Evolutionary conservation across 2,329 filamentous ascomycete species (phyloP).

Genomic region (Stemphylium vesicarium): DNA sequence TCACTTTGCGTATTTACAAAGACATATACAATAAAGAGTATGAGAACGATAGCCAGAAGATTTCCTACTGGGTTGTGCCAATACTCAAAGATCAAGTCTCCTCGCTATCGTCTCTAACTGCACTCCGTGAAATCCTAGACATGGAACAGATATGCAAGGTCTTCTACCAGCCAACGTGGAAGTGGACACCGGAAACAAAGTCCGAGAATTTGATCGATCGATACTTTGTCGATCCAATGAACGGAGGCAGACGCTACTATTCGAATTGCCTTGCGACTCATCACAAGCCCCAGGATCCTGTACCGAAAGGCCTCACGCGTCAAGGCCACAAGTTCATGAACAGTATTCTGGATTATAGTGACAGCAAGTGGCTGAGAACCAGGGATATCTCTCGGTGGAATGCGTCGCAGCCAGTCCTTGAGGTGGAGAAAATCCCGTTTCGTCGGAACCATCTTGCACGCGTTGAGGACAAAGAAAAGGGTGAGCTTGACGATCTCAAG

Average conservation of each 20-base stretch:
- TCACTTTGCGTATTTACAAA: conserved; percentile 77
- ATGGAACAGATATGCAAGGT: conserved; percentile 64
- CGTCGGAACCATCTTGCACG: conserved; percentile 82
- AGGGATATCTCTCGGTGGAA: conserved; percentile 59
- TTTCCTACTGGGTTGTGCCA: conserved; percentile 87
- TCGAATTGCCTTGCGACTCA: conserved; percentile 55
- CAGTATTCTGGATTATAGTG: conserved; percentile 82
- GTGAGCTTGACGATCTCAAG: conserved; percentile 55
- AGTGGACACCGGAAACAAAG: conserved; percentile 54
- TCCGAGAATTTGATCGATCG: conserved; percentile 53
- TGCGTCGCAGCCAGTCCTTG: conserved; percentile 79
- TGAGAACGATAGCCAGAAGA: conserved; percentile 64
- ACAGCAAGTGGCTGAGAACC: conserved; percentile 73
- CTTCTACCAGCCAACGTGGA: conserved; percentile 47
- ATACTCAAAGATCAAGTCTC: conserved; percentile 25
- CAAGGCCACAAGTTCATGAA: conserved; percentile 40
- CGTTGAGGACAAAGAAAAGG: conserved; percentile 60
- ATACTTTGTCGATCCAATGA: conserved; percentile 63
- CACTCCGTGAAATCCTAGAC: conserved; percentile 58
- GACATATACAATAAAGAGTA: conserved; percentile 92
- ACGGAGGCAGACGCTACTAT: conserved; percentile 66
- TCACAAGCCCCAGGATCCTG: conserved; percentile 68
- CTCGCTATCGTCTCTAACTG: neutral
- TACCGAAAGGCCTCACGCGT: conserved; percentile 63
- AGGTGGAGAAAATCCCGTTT: conserved; percentile 74